Conservation (phyloP, 2,329 filamentous ascomycete species). For the Fusarium haematococcum region DNA sequence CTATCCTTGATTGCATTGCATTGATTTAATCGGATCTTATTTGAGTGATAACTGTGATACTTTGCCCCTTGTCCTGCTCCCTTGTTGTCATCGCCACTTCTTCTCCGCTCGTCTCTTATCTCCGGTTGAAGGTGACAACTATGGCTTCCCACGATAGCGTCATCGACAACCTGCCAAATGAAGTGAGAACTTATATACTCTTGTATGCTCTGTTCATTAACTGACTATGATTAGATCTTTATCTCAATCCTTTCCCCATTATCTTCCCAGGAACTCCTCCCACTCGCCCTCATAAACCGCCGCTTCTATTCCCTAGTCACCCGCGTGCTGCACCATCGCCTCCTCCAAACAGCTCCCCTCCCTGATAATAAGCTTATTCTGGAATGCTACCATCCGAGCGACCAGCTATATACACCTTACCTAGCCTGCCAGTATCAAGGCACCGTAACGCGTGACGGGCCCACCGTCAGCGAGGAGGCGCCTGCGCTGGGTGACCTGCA, state of each 20-base stretch:
- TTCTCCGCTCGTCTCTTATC: conserved; percentile 1
- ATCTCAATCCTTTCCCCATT: conserved; percentile 55
- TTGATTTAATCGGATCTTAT: not conserved
- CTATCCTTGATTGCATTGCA: not conserved
- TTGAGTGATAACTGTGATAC: not conserved
- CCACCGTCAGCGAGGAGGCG: conserved; percentile 4
- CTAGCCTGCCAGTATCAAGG: conserved; percentile 74
- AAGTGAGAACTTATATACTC: conserved; percentile 2
- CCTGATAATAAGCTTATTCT: conserved; percentile 72
- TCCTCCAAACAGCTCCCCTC: conserved; percentile 55
- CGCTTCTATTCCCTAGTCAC: conserved; percentile 73
- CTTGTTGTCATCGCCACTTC: not conserved
- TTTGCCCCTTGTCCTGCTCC: not conserved
- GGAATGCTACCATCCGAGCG: conserved; percentile 81
- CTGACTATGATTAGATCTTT: conserved; percentile 20
- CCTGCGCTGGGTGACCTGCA: conserved; percentile 56
- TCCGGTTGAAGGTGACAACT: not conserved
- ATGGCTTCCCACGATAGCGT: conserved; percentile 21
- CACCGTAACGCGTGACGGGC: conserved; percentile 54
- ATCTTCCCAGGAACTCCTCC: conserved; percentile 64
- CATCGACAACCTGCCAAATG: conserved; percentile 33
- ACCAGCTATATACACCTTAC: conserved; percentile 75
- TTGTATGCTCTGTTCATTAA: not conserved
- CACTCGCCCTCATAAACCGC: conserved; percentile 68
- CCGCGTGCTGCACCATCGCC: conserved; percentile 72